Conservation (phyloP, 129 eudicot genomes). For the Dittrichia graveolens region DNA sequence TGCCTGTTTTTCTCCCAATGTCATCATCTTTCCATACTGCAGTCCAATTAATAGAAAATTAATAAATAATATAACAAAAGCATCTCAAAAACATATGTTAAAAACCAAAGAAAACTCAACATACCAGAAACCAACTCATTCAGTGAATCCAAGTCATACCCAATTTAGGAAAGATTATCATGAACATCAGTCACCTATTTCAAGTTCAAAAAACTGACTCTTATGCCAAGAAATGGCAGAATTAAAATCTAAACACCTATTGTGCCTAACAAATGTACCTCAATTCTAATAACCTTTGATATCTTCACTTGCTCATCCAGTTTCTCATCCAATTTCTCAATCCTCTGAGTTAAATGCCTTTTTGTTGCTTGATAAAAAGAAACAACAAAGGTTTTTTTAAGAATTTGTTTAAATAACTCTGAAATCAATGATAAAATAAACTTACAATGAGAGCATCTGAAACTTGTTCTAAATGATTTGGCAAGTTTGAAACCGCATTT, state of each 20-base stretch:
- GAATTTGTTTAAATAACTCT: neutral
- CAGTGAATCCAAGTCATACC: slow-evolving; percentile 48
- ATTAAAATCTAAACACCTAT: neutral
- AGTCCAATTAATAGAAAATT: neutral
- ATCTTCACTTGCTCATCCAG: slow-evolving; percentile 68
- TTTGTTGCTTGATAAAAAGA: slow-evolving; percentile 57
- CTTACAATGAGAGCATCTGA: slow-evolving; percentile 73
- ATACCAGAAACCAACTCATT: slow-evolving; percentile 51
- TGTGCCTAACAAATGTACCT: slow-evolving; percentile 42
- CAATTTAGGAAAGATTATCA: slow-evolving; percentile 57
- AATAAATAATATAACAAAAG: neutral
- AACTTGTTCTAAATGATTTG: slow-evolving; percentile 64
- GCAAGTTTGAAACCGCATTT: slow-evolving; percentile 67
- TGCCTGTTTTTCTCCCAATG: slow-evolving; percentile 32
- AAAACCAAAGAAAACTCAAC: slow-evolving; percentile 46
- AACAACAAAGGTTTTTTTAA: slow-evolving; percentile 11
- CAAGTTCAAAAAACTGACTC: slow-evolving; percentile 22
- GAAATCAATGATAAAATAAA: slow-evolving; percentile 5
- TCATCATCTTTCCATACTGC: slow-evolving; percentile 33
- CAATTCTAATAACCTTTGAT: slow-evolving; percentile 52
- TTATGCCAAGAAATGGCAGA: neutral
- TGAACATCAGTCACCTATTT: slow-evolving; percentile 65
- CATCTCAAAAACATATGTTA: slow-evolving; percentile 2
- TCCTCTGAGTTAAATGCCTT: slow-evolving; percentile 77
- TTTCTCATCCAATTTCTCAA: slow-evolving; percentile 73